Percentiles rank a stretch among this genome's conserved stretches.
Evolutionary conservation across 169 alveolate genomes (phyloP).

Genomic region (Eimeria zaria): DNA sequence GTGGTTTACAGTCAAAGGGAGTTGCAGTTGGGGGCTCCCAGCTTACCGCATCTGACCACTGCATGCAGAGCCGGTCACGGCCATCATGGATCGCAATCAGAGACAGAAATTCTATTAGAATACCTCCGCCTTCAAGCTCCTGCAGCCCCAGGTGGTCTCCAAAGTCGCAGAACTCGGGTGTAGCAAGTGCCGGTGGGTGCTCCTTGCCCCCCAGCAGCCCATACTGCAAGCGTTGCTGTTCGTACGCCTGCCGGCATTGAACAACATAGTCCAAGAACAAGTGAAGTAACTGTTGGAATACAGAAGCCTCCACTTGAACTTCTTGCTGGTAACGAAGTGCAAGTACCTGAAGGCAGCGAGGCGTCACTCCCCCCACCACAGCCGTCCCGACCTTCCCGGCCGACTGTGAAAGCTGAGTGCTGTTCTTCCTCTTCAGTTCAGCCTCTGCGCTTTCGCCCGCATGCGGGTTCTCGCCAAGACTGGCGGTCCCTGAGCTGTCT

Average conservation of each 20-base stretch:
- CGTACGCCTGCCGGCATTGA: slow-evolving; percentile 64
- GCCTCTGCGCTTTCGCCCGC: not conserved
- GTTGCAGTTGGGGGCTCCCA: not conserved
- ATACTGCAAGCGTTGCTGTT: slow-evolving; percentile 48
- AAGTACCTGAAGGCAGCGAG: slow-evolving; percentile 46
- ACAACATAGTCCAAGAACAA: slow-evolving; percentile 68
- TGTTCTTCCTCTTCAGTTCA: not conserved
- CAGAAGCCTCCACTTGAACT: not conserved
- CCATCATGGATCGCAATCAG: slow-evolving; percentile 75
- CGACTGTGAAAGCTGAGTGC: not conserved
- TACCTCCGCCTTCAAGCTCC: slow-evolving; percentile 57
- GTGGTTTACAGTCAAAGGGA: not conserved
- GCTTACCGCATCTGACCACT: slow-evolving; percentile 77
- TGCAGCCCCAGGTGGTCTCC: slow-evolving; percentile 25
- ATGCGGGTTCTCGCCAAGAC: not conserved
- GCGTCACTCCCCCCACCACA: not conserved
- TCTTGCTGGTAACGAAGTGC: slow-evolving; percentile 53
- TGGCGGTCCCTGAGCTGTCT: not conserved
- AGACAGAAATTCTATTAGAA: slow-evolving; percentile 47
- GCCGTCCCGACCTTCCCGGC: not conserved
- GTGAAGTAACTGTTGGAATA: slow-evolving; percentile 43
- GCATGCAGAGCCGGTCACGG: slow-evolving; percentile 49
- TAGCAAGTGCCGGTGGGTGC: not conserved
- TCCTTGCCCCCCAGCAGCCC: not conserved
- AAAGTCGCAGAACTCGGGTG: slow-evolving; percentile 71